Evolutionary conservation across 345 rosid species (phyloP).

Genomic region (Citrus inodora): DNA sequence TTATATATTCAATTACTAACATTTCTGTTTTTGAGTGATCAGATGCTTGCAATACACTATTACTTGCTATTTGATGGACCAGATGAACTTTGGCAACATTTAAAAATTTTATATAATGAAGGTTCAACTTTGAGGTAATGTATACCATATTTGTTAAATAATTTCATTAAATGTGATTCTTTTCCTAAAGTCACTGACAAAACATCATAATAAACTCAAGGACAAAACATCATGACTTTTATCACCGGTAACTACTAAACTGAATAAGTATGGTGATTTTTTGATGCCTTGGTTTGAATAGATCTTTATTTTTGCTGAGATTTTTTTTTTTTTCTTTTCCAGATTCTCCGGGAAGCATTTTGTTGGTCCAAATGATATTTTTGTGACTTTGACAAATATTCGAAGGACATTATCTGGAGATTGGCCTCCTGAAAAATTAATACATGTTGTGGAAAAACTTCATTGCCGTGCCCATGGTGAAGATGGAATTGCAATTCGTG

Average conservation of each 20-base stretch:
- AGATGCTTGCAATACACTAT: conserved; percentile 96
- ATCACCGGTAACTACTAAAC: not conserved
- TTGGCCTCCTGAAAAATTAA: conserved; percentile 76
- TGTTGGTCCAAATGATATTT: conserved; percentile 60
- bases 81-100: conserved; percentile 78
- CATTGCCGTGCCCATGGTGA: conserved; percentile 63
- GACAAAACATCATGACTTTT: not conserved
- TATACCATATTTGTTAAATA: not conserved
- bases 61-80: conserved; percentile 86
- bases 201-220: too few relatives aligned
- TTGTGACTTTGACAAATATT: conserved; percentile 47
- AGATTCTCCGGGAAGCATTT: conserved; percentile 59
- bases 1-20: conserved; percentile 4
- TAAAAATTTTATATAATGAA: conserved; percentile 62
- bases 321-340: not conserved
- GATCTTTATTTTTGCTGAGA: not conserved
- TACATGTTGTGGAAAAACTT: conserved; percentile 87
- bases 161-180: not conserved
- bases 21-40: conserved; percentile 18
- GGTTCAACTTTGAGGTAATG: conserved; percentile 70
- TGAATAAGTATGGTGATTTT: not conserved
- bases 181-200: too few relatives aligned
- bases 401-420: conserved; percentile 80
- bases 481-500: conserved; percentile 75
- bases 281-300: not conserved